phyloP scores from a whole-genome alignment of 2,329 filamentous ascomycete genomes.

The Emergomyces africanus region DNA sequence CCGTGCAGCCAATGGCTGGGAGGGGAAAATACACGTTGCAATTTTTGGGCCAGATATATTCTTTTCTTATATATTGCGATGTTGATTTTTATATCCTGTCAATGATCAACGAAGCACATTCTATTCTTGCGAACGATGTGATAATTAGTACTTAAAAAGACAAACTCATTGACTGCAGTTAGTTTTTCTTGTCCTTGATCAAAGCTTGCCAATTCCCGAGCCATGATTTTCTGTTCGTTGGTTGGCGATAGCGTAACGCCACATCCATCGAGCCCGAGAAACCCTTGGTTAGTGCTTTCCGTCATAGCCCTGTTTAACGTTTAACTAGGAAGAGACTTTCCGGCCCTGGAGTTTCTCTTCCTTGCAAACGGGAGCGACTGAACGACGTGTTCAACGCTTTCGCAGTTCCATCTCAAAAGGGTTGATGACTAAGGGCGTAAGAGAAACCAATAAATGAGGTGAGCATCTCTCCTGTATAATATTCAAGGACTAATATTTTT shows the following conservation, averaged over 20 bases:
- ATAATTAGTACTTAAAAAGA: no score
- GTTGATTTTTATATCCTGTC: background rate
- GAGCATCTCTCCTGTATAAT: no score
- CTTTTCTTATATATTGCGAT: background rate
- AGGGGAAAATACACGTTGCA: background rate
- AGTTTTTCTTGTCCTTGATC: no score
- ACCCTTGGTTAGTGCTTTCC: background rate
- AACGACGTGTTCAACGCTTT: background rate
- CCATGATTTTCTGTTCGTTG: background rate
- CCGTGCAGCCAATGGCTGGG: background rate
- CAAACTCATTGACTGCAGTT: no score
- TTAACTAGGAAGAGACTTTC: background rate
- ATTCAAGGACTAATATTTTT: no score
- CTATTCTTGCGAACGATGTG: background rate
- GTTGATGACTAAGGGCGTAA: background rate
- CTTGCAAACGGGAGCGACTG: background rate
- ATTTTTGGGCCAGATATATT: background rate
- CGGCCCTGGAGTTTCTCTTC: background rate
- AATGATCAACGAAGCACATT: background rate
- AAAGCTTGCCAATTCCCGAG: background rate
- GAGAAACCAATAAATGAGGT: no score
- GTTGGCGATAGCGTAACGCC: background rate
- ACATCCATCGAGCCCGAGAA: background rate
- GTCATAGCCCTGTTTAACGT: no score
- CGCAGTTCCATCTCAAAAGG: background rate